Percentiles rank a stretch among this genome's conserved stretches.
Evolutionary conservation across 1,139 yeast species (phyloP).

Genomic region (Saccharomycopsis hybrid): DNA sequence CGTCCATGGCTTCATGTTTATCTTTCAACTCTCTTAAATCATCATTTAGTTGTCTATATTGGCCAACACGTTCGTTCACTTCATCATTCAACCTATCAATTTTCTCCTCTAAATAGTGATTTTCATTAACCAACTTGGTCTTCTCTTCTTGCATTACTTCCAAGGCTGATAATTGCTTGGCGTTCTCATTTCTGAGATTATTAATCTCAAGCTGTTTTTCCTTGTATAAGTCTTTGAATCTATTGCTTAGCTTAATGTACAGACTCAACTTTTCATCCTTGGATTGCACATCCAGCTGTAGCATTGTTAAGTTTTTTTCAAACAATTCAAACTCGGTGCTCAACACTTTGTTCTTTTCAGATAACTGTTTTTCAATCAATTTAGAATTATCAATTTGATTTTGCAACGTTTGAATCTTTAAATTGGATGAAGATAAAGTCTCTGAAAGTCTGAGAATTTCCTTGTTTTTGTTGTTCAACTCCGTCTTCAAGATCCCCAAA

Average conservation of each 20-base stretch:
- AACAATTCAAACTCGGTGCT: slow-evolving; percentile 26
- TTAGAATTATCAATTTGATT: slow-evolving; percentile 25
- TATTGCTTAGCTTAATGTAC: slow-evolving; percentile 22
- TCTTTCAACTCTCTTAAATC: slow-evolving; percentile 65
- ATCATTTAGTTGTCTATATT: slow-evolving; percentile 67
- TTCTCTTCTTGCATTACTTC: slow-evolving; percentile 40
- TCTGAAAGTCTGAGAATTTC: slow-evolving; percentile 29
- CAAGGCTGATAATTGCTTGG: slow-evolving; percentile 35
- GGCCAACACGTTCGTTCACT: slow-evolving; percentile 43
- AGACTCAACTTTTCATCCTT: slow-evolving; percentile 22
- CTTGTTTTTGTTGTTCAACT: slow-evolving; percentile 44
- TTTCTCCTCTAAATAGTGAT: slow-evolving; percentile 27
- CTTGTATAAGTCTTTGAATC: slow-evolving; percentile 28
- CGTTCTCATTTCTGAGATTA: slow-evolving; percentile 63
- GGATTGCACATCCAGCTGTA: slow-evolving; percentile 17
- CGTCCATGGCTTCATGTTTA: slow-evolving; percentile 17
- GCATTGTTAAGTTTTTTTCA: slow-evolving; percentile 23
- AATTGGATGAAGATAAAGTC: slow-evolving; percentile 23
- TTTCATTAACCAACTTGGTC: slow-evolving; percentile 33
- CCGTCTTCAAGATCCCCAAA: slow-evolving; percentile 45
- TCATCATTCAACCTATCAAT: slow-evolving; percentile 30
- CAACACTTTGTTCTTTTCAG: slow-evolving; percentile 26
- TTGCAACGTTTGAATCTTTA: slow-evolving; percentile 26
- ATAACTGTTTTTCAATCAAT: slow-evolving; percentile 26
- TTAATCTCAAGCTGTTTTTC: slow-evolving; percentile 38